These are phyloP conservation scores for Acanthamoeba sp. DNA, from an alignment of 208 protist genomes.

Conservation along the genomic window DNA sequence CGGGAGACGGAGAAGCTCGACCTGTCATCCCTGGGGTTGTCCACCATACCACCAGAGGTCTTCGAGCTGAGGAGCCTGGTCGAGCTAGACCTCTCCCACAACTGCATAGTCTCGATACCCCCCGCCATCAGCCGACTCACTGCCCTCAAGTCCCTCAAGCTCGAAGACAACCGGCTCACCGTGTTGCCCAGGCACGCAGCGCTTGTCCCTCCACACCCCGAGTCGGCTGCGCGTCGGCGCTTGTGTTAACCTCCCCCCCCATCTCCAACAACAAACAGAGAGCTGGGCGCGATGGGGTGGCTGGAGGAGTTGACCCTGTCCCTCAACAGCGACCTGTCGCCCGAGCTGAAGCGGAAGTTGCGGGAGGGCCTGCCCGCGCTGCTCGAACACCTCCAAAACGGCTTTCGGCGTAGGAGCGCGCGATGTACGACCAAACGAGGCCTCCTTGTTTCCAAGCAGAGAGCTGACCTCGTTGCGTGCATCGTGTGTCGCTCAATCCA, in stretches of 20 bases:
- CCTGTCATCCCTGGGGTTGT: not conserved
- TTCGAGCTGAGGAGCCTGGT: not conserved
- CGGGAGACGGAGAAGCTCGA: constrained; percentile 7
- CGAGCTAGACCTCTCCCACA: constrained; percentile 26
- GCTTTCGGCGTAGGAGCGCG: not conserved
- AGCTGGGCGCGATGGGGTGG: not conserved
- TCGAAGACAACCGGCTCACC: constrained; percentile 2
- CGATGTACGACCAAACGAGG: too few species aligned
- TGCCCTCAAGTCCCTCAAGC: not conserved
- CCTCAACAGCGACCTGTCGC: not conserved
- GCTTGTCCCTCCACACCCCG: too few species aligned
- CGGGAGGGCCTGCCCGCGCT: not conserved
- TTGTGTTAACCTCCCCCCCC: too few species aligned
- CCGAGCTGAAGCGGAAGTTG: not conserved
- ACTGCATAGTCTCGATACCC: not conserved
- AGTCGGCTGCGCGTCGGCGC: too few species aligned
- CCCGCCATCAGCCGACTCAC: not conserved
- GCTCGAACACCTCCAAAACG: not conserved
- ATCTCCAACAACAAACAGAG: not conserved
- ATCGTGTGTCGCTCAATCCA: too few species aligned
- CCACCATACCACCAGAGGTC: not conserved
- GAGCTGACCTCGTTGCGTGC: too few species aligned
- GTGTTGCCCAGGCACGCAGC: not conserved
- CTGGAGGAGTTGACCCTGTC: constrained; percentile 29
- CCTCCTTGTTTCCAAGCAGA: too few species aligned